A percentile compares a stretch with the other conserved stretches of the same genome.
Conservation (phyloP, 441 rosid species). For the Kokia cookei region DNA sequence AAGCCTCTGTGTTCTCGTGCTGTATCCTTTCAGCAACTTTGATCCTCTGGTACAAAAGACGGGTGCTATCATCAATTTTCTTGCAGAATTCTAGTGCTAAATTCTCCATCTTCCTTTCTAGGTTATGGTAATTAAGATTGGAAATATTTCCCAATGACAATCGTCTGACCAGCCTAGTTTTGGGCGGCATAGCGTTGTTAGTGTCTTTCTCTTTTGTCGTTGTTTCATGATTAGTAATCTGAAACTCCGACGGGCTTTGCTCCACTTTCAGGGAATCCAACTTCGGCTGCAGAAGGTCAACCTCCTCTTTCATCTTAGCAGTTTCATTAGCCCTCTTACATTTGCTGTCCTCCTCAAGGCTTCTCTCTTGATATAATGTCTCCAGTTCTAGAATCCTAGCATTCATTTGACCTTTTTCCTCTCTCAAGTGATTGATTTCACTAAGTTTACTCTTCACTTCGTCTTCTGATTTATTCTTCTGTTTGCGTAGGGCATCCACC, state of each 20-base stretch:
- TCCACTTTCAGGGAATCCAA: constrained; percentile 28
- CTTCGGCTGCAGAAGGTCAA: constrained; percentile 24
- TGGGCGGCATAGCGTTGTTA: constrained; percentile 26
- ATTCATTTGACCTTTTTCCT: constrained; percentile 33
- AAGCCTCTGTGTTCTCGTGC: constrained; percentile 43
- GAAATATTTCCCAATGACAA: constrained; percentile 24
- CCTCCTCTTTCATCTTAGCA: constrained; percentile 18
- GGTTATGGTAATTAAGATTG: constrained; percentile 20
- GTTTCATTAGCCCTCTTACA: constrained; percentile 13
- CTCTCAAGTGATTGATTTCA: constrained; percentile 28
- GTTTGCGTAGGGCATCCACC: constrained; percentile 17
- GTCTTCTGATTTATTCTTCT: constrained; percentile 25
- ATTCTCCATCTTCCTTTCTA: constrained; percentile 68
- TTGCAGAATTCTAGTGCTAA: constrained; percentile 51
- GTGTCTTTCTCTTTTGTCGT: constrained; percentile 36
- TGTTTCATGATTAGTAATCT: constrained; percentile 32
- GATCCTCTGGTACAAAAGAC: constrained; percentile 54
- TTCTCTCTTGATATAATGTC: constrained; percentile 7
- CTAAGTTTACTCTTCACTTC: constrained; percentile 10
- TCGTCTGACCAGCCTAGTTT: constrained; percentile 23
- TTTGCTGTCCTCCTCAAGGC: constrained; percentile 12
- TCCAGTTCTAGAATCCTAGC: constrained; percentile 33
- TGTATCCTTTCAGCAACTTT: constrained; percentile 69
- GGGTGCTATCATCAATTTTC: constrained; percentile 63
- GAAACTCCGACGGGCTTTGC: constrained; percentile 20